A percentile compares a stretch with the other conserved stretches of the same genome.
phyloP scores from a whole-genome alignment of 2,329 filamentous ascomycete species.

The Epichloe glyceriae region DNA sequence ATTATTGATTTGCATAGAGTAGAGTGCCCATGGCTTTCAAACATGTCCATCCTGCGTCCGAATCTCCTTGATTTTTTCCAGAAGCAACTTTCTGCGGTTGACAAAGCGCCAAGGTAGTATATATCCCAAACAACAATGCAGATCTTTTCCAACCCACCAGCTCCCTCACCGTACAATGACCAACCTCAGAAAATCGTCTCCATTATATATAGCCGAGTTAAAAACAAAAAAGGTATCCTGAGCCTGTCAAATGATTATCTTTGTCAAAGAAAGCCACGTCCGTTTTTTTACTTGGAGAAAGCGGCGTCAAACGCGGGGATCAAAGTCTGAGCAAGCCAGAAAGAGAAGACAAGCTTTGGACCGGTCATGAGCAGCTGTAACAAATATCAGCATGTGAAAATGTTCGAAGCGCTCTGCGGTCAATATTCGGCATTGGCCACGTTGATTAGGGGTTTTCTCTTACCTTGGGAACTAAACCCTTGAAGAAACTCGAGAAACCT shows the following conservation, averaged over 20 bases:
- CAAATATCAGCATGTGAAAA: constrained; percentile 3
- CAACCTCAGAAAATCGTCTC: neutral
- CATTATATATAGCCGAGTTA: neutral
- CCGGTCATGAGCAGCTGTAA: constrained; percentile 85
- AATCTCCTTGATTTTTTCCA: neutral
- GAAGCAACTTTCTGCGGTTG: neutral
- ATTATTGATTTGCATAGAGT: neutral
- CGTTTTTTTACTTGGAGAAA: constrained; percentile 13
- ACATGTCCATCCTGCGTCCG: neutral
- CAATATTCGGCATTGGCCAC: neutral
- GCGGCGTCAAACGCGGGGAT: constrained; percentile 74
- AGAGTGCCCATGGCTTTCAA: neutral
- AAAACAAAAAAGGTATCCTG: neutral
- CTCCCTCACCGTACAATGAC: neutral
- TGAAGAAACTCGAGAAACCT: constrained; percentile 82
- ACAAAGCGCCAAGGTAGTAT: constrained; percentile 1
- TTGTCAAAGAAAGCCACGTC: neutral
- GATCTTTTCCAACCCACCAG: neutral
- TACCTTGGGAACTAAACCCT: constrained; percentile 86
- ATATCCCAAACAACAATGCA: neutral
- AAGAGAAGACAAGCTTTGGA: constrained; percentile 97
- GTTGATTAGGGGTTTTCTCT: neutral
- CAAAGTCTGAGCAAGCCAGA: constrained; percentile 97
- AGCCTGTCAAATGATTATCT: neutral
- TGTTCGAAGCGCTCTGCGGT: constrained; percentile 6